A percentile compares a stretch with the other conserved stretches of the same genome.
These are phyloP conservation scores for Malus hybrid DNA, from an alignment of 331 rosid species.

Conservation along the genomic window DNA sequence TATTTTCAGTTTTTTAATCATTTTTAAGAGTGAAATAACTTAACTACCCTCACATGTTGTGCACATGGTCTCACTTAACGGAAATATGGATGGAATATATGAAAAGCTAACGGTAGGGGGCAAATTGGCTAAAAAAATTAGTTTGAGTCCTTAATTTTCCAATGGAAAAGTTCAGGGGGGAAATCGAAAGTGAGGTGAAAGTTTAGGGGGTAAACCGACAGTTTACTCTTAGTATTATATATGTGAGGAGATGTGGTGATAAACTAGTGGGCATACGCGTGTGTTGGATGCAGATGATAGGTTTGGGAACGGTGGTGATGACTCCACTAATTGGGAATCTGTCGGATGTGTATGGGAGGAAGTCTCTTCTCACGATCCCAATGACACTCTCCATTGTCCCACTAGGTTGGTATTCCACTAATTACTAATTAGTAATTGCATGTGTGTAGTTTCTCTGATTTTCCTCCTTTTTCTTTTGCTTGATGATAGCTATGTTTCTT, in stretches of 20 bases:
- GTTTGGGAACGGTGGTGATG: constrained; percentile 70
- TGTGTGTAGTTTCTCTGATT: neutral
- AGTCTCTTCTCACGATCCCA: constrained; percentile 63
- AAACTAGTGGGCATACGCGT: neutral
- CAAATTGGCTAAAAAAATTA: no score
- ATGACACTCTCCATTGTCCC: constrained; percentile 50
- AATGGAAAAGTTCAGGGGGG: no score
- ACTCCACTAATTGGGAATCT: constrained; percentile 74
- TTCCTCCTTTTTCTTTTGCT: neutral
- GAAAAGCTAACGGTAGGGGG: no score
- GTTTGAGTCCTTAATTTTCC: no score
- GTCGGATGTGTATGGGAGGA: constrained; percentile 73
- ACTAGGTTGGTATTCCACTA: constrained; percentile 21
- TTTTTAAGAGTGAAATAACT: no score
- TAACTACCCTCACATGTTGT: no score
- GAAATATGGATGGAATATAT: no score
- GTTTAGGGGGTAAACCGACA: no score
- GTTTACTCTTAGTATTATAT: neutral
- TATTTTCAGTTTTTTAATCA: no score
- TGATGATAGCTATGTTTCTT: neutral
- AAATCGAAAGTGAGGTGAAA: no score
- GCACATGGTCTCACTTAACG: no score
- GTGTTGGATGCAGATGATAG: constrained; percentile 43
- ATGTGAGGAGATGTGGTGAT: neutral
- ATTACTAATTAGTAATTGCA: neutral